Evolutionary conservation across 1,139 yeast species (phyloP).

Genomic region (Yueomyces sp.): DNA sequence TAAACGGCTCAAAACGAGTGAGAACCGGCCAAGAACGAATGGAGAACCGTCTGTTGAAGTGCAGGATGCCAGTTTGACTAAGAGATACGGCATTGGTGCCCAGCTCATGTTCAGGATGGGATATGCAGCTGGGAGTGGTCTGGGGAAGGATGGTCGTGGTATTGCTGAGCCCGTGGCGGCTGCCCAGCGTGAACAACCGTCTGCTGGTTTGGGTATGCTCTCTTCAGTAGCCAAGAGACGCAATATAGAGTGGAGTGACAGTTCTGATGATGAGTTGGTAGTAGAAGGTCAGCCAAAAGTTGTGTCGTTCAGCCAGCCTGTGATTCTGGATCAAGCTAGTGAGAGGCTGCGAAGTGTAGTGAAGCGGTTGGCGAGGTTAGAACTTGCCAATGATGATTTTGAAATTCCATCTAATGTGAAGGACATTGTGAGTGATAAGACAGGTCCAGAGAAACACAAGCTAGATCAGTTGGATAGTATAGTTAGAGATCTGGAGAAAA

Average conservation of each 20-base stretch:
- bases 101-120: conserved; percentile 75
- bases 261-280: conserved; percentile 7
- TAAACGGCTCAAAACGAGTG: too few relatives aligned
- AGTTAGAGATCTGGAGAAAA: not conserved
- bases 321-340: not conserved
- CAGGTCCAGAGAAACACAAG: not conserved
- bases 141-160: conserved; percentile 63
- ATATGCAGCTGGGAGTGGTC: conserved; percentile 67
- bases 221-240: conserved; percentile 14
- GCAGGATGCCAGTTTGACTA: conserved; percentile 6
- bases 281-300: not conserved
- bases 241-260: conserved; percentile 6
- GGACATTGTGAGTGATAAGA: not conserved
- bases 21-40: too few relatives aligned
- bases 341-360: not conserved
- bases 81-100: conserved; percentile 76
- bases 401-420: not conserved
- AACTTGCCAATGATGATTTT: too few relatives aligned
- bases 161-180: conserved; percentile 70
- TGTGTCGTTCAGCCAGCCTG: conserved; percentile 4
- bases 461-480: not conserved
- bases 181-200: conserved; percentile 46
- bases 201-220: conserved; percentile 49
- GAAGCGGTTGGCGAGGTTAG: too few relatives aligned
- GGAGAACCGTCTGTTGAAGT: too few relatives aligned